Percentiles rank a stretch among this genome's conserved stretches.
Evolutionary conservation across 305 asterid species (phyloP).

Genomic region (Withania somnifera): DNA sequence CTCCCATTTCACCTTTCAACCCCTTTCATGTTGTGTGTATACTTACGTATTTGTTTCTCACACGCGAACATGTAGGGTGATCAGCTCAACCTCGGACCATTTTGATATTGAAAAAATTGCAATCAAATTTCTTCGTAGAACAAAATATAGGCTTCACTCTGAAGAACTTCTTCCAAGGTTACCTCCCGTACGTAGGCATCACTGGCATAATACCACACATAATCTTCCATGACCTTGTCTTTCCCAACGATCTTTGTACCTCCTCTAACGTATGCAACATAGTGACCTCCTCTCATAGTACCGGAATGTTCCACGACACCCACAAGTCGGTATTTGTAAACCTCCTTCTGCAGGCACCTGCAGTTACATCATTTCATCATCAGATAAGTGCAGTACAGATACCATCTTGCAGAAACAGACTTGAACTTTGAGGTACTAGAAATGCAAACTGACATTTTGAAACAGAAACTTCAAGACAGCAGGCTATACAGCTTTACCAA

Average conservation of each 20-base stretch:
- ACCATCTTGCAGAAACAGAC: neutral
- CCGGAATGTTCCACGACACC: conserved; percentile 90
- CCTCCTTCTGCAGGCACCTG: conserved; percentile 39
- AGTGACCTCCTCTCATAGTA: conserved; percentile 86
- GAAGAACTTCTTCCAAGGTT: conserved; percentile 56
- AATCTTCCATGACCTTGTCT: conserved; percentile 14
- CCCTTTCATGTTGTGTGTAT: neutral
- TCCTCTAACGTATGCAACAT: conserved; percentile 65
- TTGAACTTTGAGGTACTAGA: neutral
- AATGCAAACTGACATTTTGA: neutral
- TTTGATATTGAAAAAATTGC: conserved; percentile 15
- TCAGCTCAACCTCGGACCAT: neutral
- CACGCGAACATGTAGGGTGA: neutral
- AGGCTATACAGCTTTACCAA: neutral
- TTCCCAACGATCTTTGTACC: conserved; percentile 11
- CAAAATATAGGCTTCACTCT: conserved; percentile 73
- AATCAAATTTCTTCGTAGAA: conserved; percentile 55
- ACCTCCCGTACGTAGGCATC: conserved; percentile 64
- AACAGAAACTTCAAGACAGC: neutral
- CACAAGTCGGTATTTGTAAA: conserved; percentile 35
- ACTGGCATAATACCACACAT: conserved; percentile 61
- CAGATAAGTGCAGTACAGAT: neutral
- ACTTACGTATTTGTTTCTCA: neutral
- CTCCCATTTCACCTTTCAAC: neutral
- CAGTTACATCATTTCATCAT: neutral